Percentiles rank a stretch among this genome's conserved stretches.
phyloP scores from a whole-genome alignment of 306 rosid genomes.

The Biancaea sappan region DNA sequence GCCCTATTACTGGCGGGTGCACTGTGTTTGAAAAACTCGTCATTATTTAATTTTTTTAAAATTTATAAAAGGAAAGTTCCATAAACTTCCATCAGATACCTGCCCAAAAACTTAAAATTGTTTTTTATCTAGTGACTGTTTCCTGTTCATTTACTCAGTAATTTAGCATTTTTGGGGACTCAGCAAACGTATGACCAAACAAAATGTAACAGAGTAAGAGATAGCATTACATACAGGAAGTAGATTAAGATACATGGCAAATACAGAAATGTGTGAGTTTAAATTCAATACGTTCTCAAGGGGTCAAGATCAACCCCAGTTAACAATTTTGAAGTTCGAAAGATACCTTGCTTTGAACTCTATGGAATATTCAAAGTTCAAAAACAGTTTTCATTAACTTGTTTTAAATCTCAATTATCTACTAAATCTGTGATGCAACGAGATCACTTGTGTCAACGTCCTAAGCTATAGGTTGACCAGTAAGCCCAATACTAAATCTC shows the following conservation, averaged over 20 bases:
- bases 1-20: not conserved
- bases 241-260: constrained; percentile 5
- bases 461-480: constrained; percentile 5
- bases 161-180: constrained; percentile 12
- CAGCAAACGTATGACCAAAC: not conserved
- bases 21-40: not conserved
- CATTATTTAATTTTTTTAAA: not conserved
- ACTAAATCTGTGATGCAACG: constrained; percentile 8
- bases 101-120: not conserved
- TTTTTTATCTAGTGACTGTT: not conserved
- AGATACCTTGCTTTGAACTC: not conserved
- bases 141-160: not conserved
- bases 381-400: not conserved
- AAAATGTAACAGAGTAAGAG: not conserved
- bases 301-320: not conserved
- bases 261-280: not conserved
- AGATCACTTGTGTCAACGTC: not conserved
- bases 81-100: not conserved
- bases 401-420: not conserved
- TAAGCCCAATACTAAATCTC: not conserved
- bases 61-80: not conserved
- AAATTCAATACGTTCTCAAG: not conserved
- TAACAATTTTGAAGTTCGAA: not conserved
- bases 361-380: constrained; percentile 16
- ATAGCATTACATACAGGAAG: constrained; percentile 15